These are phyloP conservation scores for Amphichorda felina DNA, from an alignment of 2,329 filamentous ascomycete genomes.

Conservation along the genomic window DNA sequence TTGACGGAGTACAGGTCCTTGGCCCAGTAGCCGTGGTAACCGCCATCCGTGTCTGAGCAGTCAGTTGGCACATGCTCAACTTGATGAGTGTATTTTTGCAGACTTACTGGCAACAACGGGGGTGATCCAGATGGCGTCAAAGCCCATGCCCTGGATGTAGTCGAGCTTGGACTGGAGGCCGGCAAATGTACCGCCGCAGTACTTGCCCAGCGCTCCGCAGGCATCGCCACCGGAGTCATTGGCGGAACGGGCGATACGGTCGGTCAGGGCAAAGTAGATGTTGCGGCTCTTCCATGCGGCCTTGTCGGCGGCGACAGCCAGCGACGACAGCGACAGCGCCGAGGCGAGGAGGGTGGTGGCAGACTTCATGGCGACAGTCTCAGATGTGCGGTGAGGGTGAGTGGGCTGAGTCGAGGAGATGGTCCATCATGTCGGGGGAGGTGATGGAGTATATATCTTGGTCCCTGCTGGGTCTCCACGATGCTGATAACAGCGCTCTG, in stretches of 20 bases:
- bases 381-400: no score
- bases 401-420: no score
- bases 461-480: no score
- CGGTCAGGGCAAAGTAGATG: slow-evolving; percentile 47
- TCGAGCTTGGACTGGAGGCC: slow-evolving; percentile 48
- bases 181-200: slow-evolving; percentile 50
- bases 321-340: slow-evolving; percentile 2
- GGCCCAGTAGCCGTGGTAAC: slow-evolving; percentile 46
- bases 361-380: not conserved
- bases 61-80: slow-evolving; percentile 1
- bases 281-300: slow-evolving; percentile 38
- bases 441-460: no score
- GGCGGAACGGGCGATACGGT: slow-evolving; percentile 35
- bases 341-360: slow-evolving; percentile 2
- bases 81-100: slow-evolving; percentile 3
- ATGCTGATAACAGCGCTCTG: no score
- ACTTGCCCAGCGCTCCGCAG: slow-evolving; percentile 29
- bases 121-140: slow-evolving; percentile 46
- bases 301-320: slow-evolving; percentile 18
- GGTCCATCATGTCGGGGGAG: no score
- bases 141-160: slow-evolving; percentile 51
- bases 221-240: slow-evolving; percentile 29
- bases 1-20: slow-evolving; percentile 41
- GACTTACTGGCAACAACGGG: slow-evolving; percentile 37
- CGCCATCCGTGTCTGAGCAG: slow-evolving; percentile 19